These are phyloP conservation scores for Aspergillus sp. DNA, from an alignment of 2,329 filamentous ascomycete genomes.

Conservation along the genomic window DNA sequence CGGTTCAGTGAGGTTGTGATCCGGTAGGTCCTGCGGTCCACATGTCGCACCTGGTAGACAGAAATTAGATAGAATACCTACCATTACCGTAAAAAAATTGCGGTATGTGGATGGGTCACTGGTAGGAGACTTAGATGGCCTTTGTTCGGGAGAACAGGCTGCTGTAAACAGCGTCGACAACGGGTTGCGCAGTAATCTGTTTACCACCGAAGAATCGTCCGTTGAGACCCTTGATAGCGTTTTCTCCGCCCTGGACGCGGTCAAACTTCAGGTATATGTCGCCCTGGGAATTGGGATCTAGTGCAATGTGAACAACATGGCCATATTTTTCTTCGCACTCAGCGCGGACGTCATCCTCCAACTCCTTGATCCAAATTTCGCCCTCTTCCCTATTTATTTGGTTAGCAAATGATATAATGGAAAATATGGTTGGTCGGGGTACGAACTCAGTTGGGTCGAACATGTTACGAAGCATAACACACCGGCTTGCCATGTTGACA, in stretches of 20 bases:
- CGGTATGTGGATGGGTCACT: constrained; percentile 7
- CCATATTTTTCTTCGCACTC: constrained; percentile 97
- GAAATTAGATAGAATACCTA: constrained; percentile 32
- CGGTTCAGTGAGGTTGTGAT: constrained; percentile 13
- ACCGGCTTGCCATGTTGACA: constrained; percentile 89
- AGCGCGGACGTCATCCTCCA: constrained; percentile 87
- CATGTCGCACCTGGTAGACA: constrained; percentile 27
- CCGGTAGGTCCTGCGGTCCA: constrained; percentile 16
- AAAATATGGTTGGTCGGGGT: neutral
- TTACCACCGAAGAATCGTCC: constrained; percentile 92
- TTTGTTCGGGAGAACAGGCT: constrained; percentile 87
- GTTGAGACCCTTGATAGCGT: constrained; percentile 96
- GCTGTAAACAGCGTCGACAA: constrained; percentile 98
- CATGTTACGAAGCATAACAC: constrained; percentile 92
- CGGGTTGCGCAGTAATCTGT: constrained; percentile 90
- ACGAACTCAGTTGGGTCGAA: constrained; percentile 90
- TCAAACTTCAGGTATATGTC: constrained; percentile 99
- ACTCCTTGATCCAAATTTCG: constrained; percentile 85
- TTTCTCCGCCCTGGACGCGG: constrained; percentile 90
- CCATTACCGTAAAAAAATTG: constrained; percentile 15
- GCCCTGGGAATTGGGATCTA: constrained; percentile 90
- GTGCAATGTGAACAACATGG: constrained; percentile 92
- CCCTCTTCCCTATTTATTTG: constrained; percentile 68
- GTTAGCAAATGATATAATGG: constrained; percentile 33
- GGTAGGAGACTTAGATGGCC: constrained; percentile 60